Evolutionary conservation across 495 filamentous ascomycete species (phyloP), one percentile per base, ranked within the genome.

Genomic region (Neurospora tetraspora): DNA sequence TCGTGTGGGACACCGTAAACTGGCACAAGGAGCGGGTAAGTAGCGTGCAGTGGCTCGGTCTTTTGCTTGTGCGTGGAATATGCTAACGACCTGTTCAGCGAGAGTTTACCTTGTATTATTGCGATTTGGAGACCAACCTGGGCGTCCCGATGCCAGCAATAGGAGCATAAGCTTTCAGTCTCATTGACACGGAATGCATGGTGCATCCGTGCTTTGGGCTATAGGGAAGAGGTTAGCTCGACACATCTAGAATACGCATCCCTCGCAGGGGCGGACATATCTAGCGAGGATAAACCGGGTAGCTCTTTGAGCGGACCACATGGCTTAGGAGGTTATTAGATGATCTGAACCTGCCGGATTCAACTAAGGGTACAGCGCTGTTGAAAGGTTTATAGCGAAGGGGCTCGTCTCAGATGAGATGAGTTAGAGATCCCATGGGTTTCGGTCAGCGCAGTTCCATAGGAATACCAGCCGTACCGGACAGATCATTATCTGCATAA

Each of bases 21-120:
- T 98, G 94, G 94, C 88, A 90, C 75, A 91, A 93, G 81, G 88
- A 94, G 76, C 83, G 93, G 78, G 93, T 95, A 87, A 77, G 91
- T 87, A 39, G 53, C 27, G 6, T 34, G 23, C 53, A 34, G 53
- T 59, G 42, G 37, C 39, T 34, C 11, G 14, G 53, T 34, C 53
- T 65, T 42, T 18, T 18, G 11, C 18, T 31, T 34, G 10, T 42
- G 7, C 5, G 18, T 11, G n/a, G 16, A 65, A 16, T 36, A 10
- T 65, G 71, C 71, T 69, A 69, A 70, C n/a, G 8, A 36, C 8
- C 37, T 47, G 8, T 70, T 36, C 71, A 94, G 92, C 86, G 91
- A 61, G 92, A 94, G 75, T 90, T 95, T 74, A 90, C 92, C 27
- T 85, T 97, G 23, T 85, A 92, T 74, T 96, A 94, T 74, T 89